Conservation (phyloP, 371 early-diverging fungal species). For the Choanephora cucurbitarum region DNA sequence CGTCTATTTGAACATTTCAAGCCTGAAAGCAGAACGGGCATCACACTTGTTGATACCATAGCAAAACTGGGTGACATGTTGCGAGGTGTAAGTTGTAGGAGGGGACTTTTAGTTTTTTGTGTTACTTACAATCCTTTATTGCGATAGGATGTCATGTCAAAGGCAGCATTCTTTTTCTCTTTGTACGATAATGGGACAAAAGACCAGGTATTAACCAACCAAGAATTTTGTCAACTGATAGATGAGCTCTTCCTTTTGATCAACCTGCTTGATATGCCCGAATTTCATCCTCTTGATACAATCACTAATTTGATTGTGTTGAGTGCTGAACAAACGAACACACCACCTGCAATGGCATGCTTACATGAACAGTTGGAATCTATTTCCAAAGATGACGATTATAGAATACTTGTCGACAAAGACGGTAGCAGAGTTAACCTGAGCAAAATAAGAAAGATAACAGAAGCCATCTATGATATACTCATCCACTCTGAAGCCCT, state of each 20-base stretch:
- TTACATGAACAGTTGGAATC: slow-evolving; percentile 14
- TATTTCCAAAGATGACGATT: too few relatives aligned
- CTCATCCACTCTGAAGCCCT: slow-evolving; percentile 10
- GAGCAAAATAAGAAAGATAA: not conserved
- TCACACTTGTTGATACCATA: slow-evolving; percentile 79
- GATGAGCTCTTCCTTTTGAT: slow-evolving; percentile 79
- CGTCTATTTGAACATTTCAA: slow-evolving; percentile 60
- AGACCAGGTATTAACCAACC: slow-evolving; percentile 57
- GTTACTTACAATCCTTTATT: not conserved
- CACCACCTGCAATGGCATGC: slow-evolving; percentile 10
- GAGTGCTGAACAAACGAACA: slow-evolving; percentile 57
- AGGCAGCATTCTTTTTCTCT: slow-evolving; percentile 79
- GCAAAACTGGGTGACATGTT: slow-evolving; percentile 76
- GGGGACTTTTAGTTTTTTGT: not conserved
- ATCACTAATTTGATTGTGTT: slow-evolving; percentile 63
- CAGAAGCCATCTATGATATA: slow-evolving; percentile 1
- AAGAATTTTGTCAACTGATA: slow-evolving; percentile 80
- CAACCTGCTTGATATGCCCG: slow-evolving; percentile 49
- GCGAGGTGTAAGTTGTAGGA: slow-evolving; percentile 50
- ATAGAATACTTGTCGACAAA: not conserved
- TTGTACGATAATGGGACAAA: slow-evolving; percentile 76
- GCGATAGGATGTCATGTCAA: slow-evolving; percentile 70
- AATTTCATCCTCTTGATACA: slow-evolving; percentile 45
- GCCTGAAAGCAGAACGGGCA: slow-evolving; percentile 49
- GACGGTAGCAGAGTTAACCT: not conserved